A percentile compares a stretch with the other conserved stretches of the same genome.
Conservation (phyloP, 345 rosid genomes). For the Eucalyptus viminalis region DNA sequence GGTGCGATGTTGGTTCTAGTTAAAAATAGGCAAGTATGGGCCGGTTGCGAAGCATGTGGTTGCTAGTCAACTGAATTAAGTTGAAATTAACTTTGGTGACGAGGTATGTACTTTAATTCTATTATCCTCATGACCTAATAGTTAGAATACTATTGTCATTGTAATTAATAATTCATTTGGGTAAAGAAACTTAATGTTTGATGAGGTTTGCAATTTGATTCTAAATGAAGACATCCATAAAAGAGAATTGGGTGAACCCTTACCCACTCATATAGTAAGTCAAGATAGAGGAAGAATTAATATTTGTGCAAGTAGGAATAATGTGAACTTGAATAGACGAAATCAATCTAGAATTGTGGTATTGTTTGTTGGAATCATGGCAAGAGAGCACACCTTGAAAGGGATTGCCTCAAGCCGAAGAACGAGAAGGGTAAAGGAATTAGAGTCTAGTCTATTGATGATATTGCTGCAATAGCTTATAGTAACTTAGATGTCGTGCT, state of each 20-base stretch:
- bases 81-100: too few relatives aligned
- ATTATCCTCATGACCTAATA: neutral
- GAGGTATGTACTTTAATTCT: too few relatives aligned
- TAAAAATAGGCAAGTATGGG: neutral
- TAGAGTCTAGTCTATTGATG: neutral
- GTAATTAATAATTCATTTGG: too few relatives aligned
- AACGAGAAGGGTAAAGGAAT: neutral
- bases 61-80: neutral
- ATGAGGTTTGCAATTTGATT: neutral
- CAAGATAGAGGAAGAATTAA: neutral
- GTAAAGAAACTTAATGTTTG: neutral
- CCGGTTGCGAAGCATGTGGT: neutral
- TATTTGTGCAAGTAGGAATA: neutral
- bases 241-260: neutral
- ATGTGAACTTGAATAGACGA: neutral
- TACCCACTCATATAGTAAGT: neutral
- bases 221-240: neutral
- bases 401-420: fast-evolving
- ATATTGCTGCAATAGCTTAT: neutral
- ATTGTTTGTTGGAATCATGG: neutral
- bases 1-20: neutral
- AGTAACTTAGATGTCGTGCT: neutral
- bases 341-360: neutral
- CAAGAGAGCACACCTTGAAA: neutral
- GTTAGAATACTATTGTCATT: neutral